Conservation (phyloP, 163 green algal species). For the Chlamydomonas reinhardtii region DNA sequence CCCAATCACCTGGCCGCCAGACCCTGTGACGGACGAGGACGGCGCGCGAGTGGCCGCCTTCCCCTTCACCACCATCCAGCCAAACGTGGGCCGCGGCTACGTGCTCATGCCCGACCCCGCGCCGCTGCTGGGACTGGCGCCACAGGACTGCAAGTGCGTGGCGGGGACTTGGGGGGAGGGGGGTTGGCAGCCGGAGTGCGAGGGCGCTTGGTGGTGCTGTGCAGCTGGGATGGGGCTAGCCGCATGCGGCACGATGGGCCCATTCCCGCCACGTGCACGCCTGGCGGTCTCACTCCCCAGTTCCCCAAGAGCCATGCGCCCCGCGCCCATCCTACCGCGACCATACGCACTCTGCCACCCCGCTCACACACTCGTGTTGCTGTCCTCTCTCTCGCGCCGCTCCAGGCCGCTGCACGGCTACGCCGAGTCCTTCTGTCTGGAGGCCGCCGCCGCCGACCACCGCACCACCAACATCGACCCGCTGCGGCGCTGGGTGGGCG, state of each 20-base stretch:
- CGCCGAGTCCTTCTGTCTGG: slow-evolving; percentile 41
- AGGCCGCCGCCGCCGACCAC: not conserved
- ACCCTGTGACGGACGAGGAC: slow-evolving; percentile 56
- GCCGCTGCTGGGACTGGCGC: slow-evolving; percentile 45
- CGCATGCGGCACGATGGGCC: no score
- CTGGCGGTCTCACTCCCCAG: no score
- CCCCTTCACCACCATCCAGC: slow-evolving; percentile 74
- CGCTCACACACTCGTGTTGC: no score
- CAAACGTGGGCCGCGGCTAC: slow-evolving; percentile 60
- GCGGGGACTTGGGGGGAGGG: not conserved
- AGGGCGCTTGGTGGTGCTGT: not conserved
- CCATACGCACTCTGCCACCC: no score
- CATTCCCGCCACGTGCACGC: no score
- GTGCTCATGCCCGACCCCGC: slow-evolving; percentile 59
- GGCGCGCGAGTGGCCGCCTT: slow-evolving; percentile 59
- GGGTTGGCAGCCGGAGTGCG: not conserved
- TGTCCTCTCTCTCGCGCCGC: no score
- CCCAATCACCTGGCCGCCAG: not conserved
- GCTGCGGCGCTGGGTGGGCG: slow-evolving; percentile 45
- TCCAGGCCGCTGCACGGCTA: slow-evolving; percentile 48
- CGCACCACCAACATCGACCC: slow-evolving; percentile 50
- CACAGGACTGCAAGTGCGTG: slow-evolving; percentile 9
- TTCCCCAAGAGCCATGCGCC: no score
- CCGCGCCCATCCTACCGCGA: no score
- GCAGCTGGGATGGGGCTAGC: no score